Conservation (phyloP, 2,329 filamentous ascomycete species). For the Apiospora rasikravindrae region DNA sequence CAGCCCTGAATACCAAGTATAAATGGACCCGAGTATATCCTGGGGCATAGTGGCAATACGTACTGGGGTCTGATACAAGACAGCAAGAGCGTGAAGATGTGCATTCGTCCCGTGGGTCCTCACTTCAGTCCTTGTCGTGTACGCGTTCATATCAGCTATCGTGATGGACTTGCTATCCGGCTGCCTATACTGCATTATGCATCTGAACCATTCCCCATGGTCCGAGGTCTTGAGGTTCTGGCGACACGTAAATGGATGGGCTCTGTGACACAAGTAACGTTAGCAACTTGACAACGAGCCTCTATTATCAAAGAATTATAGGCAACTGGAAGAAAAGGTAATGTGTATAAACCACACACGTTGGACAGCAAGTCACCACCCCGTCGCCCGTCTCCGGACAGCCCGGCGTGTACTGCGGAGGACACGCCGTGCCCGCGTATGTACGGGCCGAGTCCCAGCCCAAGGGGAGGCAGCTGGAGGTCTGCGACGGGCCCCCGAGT, state of each 20-base stretch:
- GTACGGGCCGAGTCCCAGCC: conserved; percentile 26
- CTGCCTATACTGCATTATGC: neutral
- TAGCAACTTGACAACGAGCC: too few relatives aligned
- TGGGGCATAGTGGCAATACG: neutral
- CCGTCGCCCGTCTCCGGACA: conserved; percentile 22
- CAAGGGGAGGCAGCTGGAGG: conserved; percentile 29
- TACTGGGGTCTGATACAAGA: neutral
- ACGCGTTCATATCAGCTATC: neutral
- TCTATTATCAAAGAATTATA: too few relatives aligned
- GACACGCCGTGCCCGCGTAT: conserved; percentile 30
- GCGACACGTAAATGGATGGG: neutral
- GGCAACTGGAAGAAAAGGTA: too few relatives aligned
- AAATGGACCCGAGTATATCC: neutral
- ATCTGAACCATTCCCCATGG: neutral
- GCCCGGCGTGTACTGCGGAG: conserved; percentile 31
- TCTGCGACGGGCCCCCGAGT: conserved; percentile 33
- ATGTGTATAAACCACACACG: conserved; percentile 19
- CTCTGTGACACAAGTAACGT: neutral
- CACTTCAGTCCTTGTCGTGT: neutral
- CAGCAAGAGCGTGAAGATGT: neutral
- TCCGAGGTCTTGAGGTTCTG: too few relatives aligned
- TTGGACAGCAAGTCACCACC: conserved; percentile 33
- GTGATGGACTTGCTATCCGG: neutral
- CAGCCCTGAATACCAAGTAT: neutral
- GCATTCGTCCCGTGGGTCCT: neutral